Evolutionary conservation across 441 rosid genomes (phyloP).

Genomic region (Pelargonium australe): DNA sequence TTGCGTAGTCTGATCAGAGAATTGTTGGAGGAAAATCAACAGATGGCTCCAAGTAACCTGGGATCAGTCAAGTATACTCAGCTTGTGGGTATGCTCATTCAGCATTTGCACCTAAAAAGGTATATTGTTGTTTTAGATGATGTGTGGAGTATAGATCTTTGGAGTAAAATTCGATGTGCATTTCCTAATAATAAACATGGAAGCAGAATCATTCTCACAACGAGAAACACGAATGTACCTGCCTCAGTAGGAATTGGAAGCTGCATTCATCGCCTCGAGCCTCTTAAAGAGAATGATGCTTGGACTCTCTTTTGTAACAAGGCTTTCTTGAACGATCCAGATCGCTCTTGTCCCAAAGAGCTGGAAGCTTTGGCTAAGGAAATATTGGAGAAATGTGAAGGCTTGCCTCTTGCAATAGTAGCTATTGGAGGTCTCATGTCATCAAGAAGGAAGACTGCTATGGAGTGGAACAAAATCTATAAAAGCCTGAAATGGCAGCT

Average conservation of each 20-base stretch:
- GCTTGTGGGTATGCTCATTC: constrained; percentile 1
- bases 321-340: background rate
- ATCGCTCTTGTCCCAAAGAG: constrained; percentile 7
- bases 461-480: constrained; percentile 5
- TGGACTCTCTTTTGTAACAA: constrained; percentile 5
- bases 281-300: constrained; percentile 1
- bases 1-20: constrained; percentile 3
- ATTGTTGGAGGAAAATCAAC: background rate
- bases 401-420: constrained; percentile 10
- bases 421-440: constrained; percentile 4
- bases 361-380: background rate
- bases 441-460: background rate
- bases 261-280: constrained; percentile 5
- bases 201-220: constrained; percentile 19
- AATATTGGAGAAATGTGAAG: background rate
- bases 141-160: constrained; percentile 21
- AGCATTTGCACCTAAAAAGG: constrained; percentile 6
- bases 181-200: constrained; percentile 9
- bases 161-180: constrained; percentile 10
- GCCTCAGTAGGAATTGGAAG: background rate
- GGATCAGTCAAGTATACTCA: background rate
- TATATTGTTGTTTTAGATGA: constrained; percentile 22
- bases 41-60: background rate
- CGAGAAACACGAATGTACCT: constrained; percentile 2
- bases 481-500: constrained; percentile 6